Percentiles rank a stretch among this genome's conserved stretches.
Evolutionary conservation across 225 moss, liverwort and hornwort species (phyloP).

Genomic region (Physcomitrellopsis africana): DNA sequence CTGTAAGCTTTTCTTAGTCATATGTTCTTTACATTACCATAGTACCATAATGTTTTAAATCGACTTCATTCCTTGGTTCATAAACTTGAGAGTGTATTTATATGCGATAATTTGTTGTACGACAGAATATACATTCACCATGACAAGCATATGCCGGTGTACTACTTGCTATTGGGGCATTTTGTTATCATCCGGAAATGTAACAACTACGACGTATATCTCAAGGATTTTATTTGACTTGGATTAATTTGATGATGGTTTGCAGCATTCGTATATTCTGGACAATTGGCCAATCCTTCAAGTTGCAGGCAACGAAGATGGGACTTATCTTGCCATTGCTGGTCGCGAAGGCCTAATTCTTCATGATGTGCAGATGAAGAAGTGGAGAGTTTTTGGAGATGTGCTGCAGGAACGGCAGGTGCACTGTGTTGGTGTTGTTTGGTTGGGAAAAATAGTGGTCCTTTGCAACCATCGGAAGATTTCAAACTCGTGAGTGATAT

Average conservation of each 20-base stretch:
- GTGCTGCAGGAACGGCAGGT: constrained; percentile 96
- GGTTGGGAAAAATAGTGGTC: constrained; percentile 93
- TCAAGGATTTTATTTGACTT: constrained; percentile 13
- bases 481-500: constrained; percentile 77
- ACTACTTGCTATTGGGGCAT: constrained; percentile 2
- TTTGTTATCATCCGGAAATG: not conserved
- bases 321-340: constrained; percentile 95
- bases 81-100: not conserved
- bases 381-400: constrained; percentile 99
- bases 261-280: constrained; percentile 93
- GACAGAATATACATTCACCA: not conserved
- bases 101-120: not conserved
- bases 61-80: not conserved
- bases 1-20: constrained; percentile 56
- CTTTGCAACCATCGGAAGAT: constrained; percentile 88
- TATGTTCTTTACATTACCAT: constrained; percentile 15
- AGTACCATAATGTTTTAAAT: not conserved
- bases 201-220: constrained; percentile 9
- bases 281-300: constrained; percentile 95
- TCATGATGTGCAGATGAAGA: constrained; percentile 84
- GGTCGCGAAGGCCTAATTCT: constrained; percentile 91
- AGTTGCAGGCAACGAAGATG: constrained; percentile 97
- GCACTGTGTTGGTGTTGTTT: constrained; percentile 87
- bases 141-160: not conserved
- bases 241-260: constrained; percentile 26